phyloP scores from a whole-genome alignment of 2,329 filamentous ascomycete species.

The Incumbomyces delicatus region DNA sequence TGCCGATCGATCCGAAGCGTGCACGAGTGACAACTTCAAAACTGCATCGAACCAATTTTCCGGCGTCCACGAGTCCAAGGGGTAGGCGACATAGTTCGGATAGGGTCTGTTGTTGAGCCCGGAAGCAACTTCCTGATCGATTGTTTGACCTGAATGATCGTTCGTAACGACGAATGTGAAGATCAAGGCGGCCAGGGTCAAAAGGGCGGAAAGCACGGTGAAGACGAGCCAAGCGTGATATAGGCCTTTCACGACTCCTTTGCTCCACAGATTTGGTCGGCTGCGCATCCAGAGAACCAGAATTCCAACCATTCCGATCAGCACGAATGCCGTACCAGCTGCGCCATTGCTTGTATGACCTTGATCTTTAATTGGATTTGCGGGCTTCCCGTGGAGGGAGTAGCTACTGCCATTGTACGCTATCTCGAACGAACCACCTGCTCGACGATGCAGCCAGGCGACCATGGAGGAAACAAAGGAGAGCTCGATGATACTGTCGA shows the following conservation, averaged over 20 bases:
- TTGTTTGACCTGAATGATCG: conserved; percentile 13
- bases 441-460: conserved; percentile 18
- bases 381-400: conserved; percentile 17
- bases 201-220: conserved; percentile 13
- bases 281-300: conserved; percentile 13
- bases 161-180: conserved; percentile 17
- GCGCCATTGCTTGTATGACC: conserved; percentile 21
- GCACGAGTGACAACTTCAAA: conserved; percentile 12
- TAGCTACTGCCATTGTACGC: conserved; percentile 11
- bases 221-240: conserved; percentile 14
- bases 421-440: conserved; percentile 16
- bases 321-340: conserved; percentile 18
- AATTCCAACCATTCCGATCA: conserved; percentile 15
- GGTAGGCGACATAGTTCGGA: conserved; percentile 27
- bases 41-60: conserved; percentile 21
- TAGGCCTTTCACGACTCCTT: conserved; percentile 1
- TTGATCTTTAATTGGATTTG: conserved; percentile 12
- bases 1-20: conserved; percentile 12
- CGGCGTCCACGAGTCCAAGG: conserved; percentile 18
- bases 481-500: conserved; percentile 17
- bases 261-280: conserved; percentile 1
- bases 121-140: conserved; percentile 19
- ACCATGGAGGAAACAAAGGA: conserved; percentile 18
- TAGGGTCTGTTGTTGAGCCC: conserved; percentile 10
- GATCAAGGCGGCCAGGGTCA: conserved; percentile 18